Conservation (phyloP, 176 grass and related monocot genomes). For the Poa pratensis region DNA sequence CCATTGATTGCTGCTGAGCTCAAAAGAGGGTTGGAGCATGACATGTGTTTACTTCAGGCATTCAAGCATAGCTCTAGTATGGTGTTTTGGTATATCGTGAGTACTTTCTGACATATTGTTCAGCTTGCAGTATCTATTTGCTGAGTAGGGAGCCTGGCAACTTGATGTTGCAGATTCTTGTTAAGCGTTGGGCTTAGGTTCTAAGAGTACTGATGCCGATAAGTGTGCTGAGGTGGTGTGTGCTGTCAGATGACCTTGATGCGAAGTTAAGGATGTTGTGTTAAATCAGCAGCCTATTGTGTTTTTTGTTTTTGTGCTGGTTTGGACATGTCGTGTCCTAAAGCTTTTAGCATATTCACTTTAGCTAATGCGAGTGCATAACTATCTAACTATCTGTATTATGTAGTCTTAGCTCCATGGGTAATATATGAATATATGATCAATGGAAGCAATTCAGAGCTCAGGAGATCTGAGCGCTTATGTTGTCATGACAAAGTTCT, state of each 20-base stretch:
- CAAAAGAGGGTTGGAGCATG: neutral
- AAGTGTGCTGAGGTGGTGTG: neutral
- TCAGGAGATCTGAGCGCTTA: neutral
- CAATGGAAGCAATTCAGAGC: neutral
- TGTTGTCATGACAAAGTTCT: neutral
- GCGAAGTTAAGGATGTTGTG: neutral
- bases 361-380: neutral
- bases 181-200: neutral
- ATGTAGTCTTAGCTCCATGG: neutral
- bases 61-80: neutral
- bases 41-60: neutral
- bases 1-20: neutral
- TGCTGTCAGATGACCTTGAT: neutral
- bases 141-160: neutral
- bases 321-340: neutral
- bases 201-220: neutral
- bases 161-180: neutral
- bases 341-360: neutral
- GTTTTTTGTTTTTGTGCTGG: neutral
- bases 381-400: neutral
- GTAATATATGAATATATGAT: slow-evolving; percentile 19
- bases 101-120: neutral
- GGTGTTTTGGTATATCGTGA: neutral
- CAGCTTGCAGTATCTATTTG: neutral
- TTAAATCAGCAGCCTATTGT: neutral